Percentiles rank a stretch among this genome's conserved stretches.
Conservation (phyloP, 768 basidiomycete genomes). For the Trametes gibbosa region DNA sequence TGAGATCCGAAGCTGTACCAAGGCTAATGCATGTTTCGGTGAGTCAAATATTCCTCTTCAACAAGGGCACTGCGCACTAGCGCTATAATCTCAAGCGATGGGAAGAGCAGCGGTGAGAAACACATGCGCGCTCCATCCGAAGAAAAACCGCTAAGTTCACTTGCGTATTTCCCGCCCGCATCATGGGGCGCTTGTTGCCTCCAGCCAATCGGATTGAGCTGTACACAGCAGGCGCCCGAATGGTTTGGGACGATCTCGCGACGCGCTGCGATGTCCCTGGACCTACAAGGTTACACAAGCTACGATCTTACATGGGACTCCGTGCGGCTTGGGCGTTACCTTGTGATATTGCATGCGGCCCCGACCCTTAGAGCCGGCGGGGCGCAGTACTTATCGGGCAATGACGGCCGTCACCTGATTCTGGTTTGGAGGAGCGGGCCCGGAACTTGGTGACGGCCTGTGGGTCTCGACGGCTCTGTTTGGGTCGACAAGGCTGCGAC, state of each 20-base stretch:
- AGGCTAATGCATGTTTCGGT: conserved; percentile 26
- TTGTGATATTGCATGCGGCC: conserved; percentile 8
- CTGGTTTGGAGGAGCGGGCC: background rate
- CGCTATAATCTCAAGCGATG: background rate
- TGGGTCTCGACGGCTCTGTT: background rate
- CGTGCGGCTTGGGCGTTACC: background rate
- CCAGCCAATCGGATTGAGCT: conserved; percentile 4
- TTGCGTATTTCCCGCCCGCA: background rate
- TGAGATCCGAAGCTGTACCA: conserved; percentile 24
- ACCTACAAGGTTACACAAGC: conserved; percentile 13
- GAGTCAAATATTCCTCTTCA: background rate
- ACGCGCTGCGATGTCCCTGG: background rate
- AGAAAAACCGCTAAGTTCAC: background rate
- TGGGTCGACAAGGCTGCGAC: no score
- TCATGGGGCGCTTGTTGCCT: background rate
- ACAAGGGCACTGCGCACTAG: background rate
- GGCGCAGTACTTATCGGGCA: conserved; percentile 1
- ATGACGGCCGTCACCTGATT: conserved; percentile 12
- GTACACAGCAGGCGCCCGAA: background rate
- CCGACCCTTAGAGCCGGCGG: background rate
- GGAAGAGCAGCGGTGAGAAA: background rate
- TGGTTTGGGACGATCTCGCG: background rate
- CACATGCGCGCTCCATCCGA: background rate
- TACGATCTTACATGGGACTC: conserved; percentile 1
- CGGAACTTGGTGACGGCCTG: conserved; percentile 10